Evolutionary conservation across 2,329 filamentous ascomycete genomes (phyloP).

Genomic region (Xylariaceae sp.): DNA sequence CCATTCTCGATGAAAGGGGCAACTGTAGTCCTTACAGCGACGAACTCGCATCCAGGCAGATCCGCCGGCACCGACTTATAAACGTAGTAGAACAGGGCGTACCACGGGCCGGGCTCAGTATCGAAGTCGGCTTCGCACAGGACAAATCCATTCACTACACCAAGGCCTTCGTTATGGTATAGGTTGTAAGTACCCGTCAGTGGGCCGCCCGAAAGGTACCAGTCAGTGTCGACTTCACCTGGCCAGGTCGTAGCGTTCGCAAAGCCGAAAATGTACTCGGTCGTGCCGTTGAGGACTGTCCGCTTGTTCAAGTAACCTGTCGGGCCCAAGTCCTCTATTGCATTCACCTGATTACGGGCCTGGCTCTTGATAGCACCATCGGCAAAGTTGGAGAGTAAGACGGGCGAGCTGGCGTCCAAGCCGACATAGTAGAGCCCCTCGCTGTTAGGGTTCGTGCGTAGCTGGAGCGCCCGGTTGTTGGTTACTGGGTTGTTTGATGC

Average conservation of each 20-base stretch:
- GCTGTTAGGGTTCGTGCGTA: constrained; percentile 13
- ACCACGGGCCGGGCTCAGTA: constrained; percentile 15
- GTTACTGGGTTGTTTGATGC: constrained; percentile 13
- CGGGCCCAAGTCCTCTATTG: constrained; percentile 18
- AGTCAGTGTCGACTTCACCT: constrained; percentile 13
- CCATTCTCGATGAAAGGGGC: constrained; percentile 20
- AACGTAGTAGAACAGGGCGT: constrained; percentile 18
- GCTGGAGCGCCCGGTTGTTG: constrained; percentile 21
- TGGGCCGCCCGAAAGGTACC: constrained; percentile 12
- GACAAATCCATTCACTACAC: constrained; percentile 15
- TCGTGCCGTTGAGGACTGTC: constrained; percentile 15
- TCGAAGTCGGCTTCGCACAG: constrained; percentile 17
- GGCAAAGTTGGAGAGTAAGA: constrained; percentile 16
- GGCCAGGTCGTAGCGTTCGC: constrained; percentile 17
- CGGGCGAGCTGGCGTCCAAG: constrained; percentile 18
- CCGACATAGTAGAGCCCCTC: constrained; percentile 11
- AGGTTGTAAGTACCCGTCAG: constrained; percentile 14
- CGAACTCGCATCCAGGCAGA: constrained; percentile 17
- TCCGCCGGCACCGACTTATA: constrained; percentile 5
- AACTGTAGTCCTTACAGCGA: constrained; percentile 19
- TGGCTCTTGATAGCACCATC: constrained; percentile 11
- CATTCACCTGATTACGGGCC: constrained; percentile 12
- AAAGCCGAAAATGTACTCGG: constrained; percentile 18
- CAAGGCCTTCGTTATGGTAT: constrained; percentile 9
- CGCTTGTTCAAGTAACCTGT: constrained; percentile 19